Evolutionary conservation across 495 filamentous ascomycete genomes (phyloP).

Genomic region (Penicillium cosmopolitanum): DNA sequence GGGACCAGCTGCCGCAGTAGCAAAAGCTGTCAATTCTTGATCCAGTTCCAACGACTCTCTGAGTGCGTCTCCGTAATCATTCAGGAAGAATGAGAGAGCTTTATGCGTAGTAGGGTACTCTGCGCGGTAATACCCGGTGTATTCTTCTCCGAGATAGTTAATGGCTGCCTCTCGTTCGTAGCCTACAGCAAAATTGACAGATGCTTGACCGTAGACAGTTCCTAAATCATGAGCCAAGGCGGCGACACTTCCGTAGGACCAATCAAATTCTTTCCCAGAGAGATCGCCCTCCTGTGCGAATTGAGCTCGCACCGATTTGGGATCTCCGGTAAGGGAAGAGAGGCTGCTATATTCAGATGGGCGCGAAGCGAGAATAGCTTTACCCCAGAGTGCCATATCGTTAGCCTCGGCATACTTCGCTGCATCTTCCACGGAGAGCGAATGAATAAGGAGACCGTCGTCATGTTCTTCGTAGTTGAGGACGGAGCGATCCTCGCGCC

Average conservation of each 20-base stretch:
- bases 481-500: conserved; percentile 33
- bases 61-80: conserved; percentile 47
- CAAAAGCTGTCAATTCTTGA: conserved; percentile 30
- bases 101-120: conserved; percentile 31
- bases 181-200: conserved; percentile 52
- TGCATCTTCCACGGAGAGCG: conserved; percentile 41
- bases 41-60: conserved; percentile 41
- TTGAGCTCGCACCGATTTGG: conserved; percentile 21
- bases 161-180: conserved; percentile 49
- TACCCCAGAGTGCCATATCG: conserved; percentile 53
- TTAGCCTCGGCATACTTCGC: conserved; percentile 42
- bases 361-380: conserved; percentile 36
- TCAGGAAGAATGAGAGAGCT: conserved; percentile 45
- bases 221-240: conserved; percentile 51
- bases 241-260: conserved; percentile 33
- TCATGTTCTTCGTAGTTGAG: conserved; percentile 30
- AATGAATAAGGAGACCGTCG: conserved; percentile 30
- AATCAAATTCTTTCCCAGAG: conserved; percentile 21
- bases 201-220: conserved; percentile 28
- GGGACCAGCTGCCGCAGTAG: conserved; percentile 34
- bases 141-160: conserved; percentile 50
- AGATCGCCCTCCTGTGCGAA: conserved; percentile 33
- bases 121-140: conserved; percentile 50
- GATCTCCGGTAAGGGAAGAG: conserved; percentile 32
- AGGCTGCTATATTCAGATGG: conserved; percentile 32